Conservation (phyloP, 2,329 filamentous ascomycete species). For the Karstenula rhodostoma region DNA sequence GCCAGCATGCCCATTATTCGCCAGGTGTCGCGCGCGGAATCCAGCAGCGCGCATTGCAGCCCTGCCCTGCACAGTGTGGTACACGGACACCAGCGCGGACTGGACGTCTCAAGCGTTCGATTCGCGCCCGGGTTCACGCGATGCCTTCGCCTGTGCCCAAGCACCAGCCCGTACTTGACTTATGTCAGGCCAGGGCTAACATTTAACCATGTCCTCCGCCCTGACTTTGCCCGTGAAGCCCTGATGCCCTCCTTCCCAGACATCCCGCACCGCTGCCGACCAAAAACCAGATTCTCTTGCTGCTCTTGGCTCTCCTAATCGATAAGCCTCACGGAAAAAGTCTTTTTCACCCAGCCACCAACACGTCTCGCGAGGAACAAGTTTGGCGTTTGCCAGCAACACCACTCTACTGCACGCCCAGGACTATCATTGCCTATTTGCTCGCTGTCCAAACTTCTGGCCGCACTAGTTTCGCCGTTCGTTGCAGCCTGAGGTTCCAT, state of each 20-base stretch:
- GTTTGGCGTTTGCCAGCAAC: slow-evolving; percentile 24
- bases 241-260: slow-evolving; percentile 10
- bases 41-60: slow-evolving; percentile 3
- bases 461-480: slow-evolving; percentile 24
- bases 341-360: slow-evolving; percentile 29
- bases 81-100: slow-evolving; percentile 13
- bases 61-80: slow-evolving; percentile 7
- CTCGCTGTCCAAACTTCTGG: slow-evolving; percentile 13
- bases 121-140: slow-evolving; percentile 20
- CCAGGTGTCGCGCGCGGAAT: slow-evolving; percentile 6
- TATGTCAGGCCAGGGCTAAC: slow-evolving; percentile 22
- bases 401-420: slow-evolving; percentile 26
- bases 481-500: slow-evolving; percentile 15
- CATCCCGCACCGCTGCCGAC: slow-evolving; percentile 1
- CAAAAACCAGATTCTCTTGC: slow-evolving; percentile 4
- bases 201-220: slow-evolving; percentile 40
- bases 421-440: slow-evolving; percentile 30
- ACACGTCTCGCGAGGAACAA: slow-evolving; percentile 32
- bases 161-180: slow-evolving; percentile 24
- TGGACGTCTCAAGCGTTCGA: slow-evolving; percentile 35
- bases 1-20: slow-evolving; percentile 12
- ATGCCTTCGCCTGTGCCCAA: slow-evolving; percentile 21
- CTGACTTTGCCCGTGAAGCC: slow-evolving; percentile 21
- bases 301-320: slow-evolving; percentile 27
- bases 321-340: slow-evolving; percentile 28